phyloP scores from a whole-genome alignment of 768 basidiomycete genomes.

The Mycena latifolia region DNA sequence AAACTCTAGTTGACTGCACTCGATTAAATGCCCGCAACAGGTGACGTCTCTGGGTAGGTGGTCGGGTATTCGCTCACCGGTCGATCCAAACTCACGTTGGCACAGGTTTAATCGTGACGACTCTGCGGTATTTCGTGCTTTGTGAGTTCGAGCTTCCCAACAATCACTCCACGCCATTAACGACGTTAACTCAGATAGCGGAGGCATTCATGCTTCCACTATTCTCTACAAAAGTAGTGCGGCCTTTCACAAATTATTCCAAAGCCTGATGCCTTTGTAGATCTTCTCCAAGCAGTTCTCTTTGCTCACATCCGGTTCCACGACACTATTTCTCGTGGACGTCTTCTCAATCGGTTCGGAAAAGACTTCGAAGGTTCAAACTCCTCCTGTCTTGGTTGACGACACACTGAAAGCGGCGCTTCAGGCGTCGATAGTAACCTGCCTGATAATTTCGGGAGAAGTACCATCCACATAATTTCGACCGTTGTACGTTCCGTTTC shows the following conservation, averaged over 20 bases:
- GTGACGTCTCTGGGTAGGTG: conserved; percentile 54
- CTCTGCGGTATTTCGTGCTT: conserved; percentile 76
- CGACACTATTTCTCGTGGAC: conserved; percentile 90
- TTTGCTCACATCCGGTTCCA: conserved; percentile 95
- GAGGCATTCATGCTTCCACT: conserved; percentile 85
- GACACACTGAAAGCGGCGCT: too few relatives aligned
- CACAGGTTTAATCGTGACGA: conserved; percentile 59
- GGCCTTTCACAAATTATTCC: too few relatives aligned
- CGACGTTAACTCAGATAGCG: conserved; percentile 61
- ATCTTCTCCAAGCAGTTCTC: conserved; percentile 81
- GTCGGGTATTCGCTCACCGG: not conserved
- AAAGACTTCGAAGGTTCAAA: conserved; percentile 86
- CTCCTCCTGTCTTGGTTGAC: conserved; percentile 24
- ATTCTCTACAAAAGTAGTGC: conserved; percentile 77
- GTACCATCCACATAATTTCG: conserved; percentile 76
- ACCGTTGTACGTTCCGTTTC: conserved; percentile 46
- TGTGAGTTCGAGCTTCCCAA: conserved; percentile 56
- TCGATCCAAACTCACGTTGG: not conserved
- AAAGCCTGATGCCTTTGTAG: conserved; percentile 41
- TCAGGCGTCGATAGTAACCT: conserved; percentile 85
- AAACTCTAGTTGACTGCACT: conserved; percentile 32
- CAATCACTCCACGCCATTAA: too few relatives aligned
- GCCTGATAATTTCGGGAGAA: conserved; percentile 89
- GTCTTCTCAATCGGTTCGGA: conserved; percentile 86
- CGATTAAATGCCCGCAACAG: too few relatives aligned